phyloP scores from a whole-genome alignment of 768 basidiomycete species.

The Lanmaoa rubissima region DNA sequence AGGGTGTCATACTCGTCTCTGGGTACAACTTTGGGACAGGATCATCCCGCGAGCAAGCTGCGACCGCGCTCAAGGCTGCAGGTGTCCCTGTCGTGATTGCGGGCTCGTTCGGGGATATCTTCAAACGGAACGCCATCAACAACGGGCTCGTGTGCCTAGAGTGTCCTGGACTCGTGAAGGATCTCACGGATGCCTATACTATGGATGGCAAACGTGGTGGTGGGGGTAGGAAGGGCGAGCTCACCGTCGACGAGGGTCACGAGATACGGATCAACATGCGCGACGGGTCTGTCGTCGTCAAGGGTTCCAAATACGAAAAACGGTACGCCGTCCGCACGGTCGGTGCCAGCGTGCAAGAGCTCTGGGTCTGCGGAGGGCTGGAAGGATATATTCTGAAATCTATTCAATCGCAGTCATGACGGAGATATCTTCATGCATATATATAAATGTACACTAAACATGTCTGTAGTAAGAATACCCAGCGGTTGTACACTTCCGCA shows the following conservation, averaged over 20 bases:
- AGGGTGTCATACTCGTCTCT: conserved; percentile 79
- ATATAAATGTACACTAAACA: neutral
- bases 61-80: conserved; percentile 92
- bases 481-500: neutral
- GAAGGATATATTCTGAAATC: conserved; percentile 87
- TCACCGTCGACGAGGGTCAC: conserved; percentile 78
- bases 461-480: neutral
- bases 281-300: conserved; percentile 66
- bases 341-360: conserved; percentile 92
- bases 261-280: conserved; percentile 63
- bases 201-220: conserved; percentile 72
- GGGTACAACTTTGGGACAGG: conserved; percentile 99
- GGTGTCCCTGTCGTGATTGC: conserved; percentile 92
- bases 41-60: conserved; percentile 97
- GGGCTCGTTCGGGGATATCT: conserved; percentile 99
- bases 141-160: conserved; percentile 96
- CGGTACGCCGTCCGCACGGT: conserved; percentile 72
- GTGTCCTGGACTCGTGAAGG: conserved; percentile 82
- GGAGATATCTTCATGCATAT: neutral
- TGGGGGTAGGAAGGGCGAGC: conserved; percentile 77
- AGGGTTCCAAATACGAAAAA: conserved; percentile 41
- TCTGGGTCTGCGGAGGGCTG: conserved; percentile 94
- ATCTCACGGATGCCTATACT: conserved; percentile 74
- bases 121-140: conserved; percentile 99
- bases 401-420: conserved; percentile 42